A percentile compares a stretch with the other conserved stretches of the same genome.
These are phyloP conservation scores for Clarireedia homoeocarpa DNA, from an alignment of 2,329 filamentous ascomycete genomes.

Conservation along the genomic window DNA sequence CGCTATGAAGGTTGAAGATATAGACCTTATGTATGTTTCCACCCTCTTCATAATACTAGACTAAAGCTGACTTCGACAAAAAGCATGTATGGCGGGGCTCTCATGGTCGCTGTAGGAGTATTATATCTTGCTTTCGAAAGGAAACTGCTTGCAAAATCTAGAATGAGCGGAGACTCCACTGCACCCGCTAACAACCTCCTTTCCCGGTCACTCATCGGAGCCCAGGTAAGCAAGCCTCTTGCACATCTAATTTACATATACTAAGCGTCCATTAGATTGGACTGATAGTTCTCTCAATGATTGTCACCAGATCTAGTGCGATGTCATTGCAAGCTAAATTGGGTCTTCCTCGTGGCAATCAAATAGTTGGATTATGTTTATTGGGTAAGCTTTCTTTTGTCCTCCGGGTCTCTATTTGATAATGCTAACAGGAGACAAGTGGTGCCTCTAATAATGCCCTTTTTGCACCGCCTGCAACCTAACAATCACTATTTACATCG, in stretches of 20 bases:
- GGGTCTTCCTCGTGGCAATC: conserved; percentile 80
- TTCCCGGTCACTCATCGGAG: conserved; percentile 54
- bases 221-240: conserved; percentile 44
- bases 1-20: conserved; percentile 75
- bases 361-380: conserved; percentile 76
- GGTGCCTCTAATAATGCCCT: conserved; percentile 67
- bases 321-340: conserved; percentile 75
- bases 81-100: conserved; percentile 63
- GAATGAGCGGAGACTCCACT: conserved; percentile 19
- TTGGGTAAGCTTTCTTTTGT: conserved; percentile 45
- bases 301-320: conserved; percentile 83
- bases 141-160: conserved; percentile 21
- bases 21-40: conserved; percentile 59
- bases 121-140: conserved; percentile 77
- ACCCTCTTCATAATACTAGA: background rate
- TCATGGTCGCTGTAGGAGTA: conserved; percentile 72
- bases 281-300: conserved; percentile 69
- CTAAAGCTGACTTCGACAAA: conserved; percentile 14
- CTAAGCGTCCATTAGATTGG: conserved; percentile 49
- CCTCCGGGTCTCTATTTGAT: conserved; percentile 8
- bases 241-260: background rate
- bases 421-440: conserved; percentile 36
- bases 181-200: conserved; percentile 36
- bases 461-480: conserved; percentile 71
- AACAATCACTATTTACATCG: conserved; percentile 87